These are phyloP conservation scores for Alternaria arbusti DNA, from an alignment of 2,329 filamentous ascomycete species.

Conservation along the genomic window DNA sequence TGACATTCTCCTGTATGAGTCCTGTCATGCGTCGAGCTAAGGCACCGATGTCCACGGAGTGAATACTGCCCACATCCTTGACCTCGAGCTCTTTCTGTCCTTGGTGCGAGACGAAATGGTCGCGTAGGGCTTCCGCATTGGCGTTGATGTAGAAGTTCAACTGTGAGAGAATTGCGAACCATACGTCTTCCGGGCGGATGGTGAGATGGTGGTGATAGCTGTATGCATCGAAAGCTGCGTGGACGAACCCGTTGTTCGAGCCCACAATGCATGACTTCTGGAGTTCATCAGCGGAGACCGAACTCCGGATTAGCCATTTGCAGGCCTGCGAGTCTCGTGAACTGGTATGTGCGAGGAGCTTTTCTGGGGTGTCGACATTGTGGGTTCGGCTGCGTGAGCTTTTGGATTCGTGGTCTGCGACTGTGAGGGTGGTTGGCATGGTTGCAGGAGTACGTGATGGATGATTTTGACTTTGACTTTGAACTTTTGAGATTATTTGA, in stretches of 20 bases:
- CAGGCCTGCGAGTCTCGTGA: neutral
- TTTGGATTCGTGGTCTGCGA: slow-evolving; percentile 6
- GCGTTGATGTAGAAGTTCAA: slow-evolving; percentile 34
- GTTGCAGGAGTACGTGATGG: neutral
- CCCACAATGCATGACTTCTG: neutral
- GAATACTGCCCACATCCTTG: slow-evolving; percentile 4
- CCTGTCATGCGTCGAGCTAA: slow-evolving; percentile 12
- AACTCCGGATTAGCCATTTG: slow-evolving; percentile 16
- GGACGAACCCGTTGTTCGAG: slow-evolving; percentile 25
- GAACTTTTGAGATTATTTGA: neutral
- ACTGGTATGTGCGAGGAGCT: neutral
- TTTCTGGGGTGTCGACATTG: neutral
- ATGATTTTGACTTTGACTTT: neutral
- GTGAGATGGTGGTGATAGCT: slow-evolving; percentile 26
- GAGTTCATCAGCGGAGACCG: slow-evolving; percentile 6
- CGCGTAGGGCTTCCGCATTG: slow-evolving; percentile 29
- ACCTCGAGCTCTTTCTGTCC: slow-evolving; percentile 26
- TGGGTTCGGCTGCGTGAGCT: neutral
- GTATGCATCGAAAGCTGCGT: slow-evolving; percentile 22
- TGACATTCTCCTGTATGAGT: slow-evolving; percentile 16
- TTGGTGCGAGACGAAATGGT: slow-evolving; percentile 42
- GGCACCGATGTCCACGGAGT: neutral
- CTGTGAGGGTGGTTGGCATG: slow-evolving; percentile 19
- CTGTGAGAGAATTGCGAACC: slow-evolving; percentile 34
- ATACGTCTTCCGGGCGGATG: slow-evolving; percentile 36